A percentile compares a stretch with the other conserved stretches of the same genome.
phyloP scores from a whole-genome alignment of 1,139 yeast species.

The Suhomyces choctaworum region DNA sequence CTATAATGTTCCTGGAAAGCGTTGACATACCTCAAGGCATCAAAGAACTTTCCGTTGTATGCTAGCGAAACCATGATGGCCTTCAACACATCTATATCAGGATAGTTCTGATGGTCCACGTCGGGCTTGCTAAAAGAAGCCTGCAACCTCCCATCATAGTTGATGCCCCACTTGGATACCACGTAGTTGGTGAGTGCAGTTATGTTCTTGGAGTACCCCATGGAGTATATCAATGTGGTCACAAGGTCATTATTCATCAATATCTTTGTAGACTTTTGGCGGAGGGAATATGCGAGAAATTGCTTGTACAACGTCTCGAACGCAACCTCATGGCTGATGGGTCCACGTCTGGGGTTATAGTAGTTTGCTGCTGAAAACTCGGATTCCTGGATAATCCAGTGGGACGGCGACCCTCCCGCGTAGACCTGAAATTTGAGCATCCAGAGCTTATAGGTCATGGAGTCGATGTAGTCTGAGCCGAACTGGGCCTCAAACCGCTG shows the following conservation, averaged over 20 bases:
- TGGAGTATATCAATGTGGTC: slow-evolving; percentile 31
- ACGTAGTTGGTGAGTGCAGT: slow-evolving; percentile 29
- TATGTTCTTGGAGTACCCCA: slow-evolving; percentile 33
- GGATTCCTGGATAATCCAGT: slow-evolving; percentile 31
- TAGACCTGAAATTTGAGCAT: slow-evolving; percentile 33
- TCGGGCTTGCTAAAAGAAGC: slow-evolving; percentile 6
- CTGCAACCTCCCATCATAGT: slow-evolving; percentile 21
- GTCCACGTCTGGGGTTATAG: slow-evolving; percentile 23
- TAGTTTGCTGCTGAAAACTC: slow-evolving; percentile 21
- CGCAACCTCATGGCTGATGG: slow-evolving; percentile 19
- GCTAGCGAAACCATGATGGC: slow-evolving; percentile 36
- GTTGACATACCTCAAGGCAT: slow-evolving; percentile 37
- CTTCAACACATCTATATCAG: slow-evolving; percentile 27
- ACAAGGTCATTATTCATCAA: slow-evolving; percentile 26
- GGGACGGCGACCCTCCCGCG: slow-evolving; percentile 35
- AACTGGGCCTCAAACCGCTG: slow-evolving; percentile 31
- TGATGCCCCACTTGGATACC: slow-evolving; percentile 36
- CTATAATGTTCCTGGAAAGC: slow-evolving; percentile 36
- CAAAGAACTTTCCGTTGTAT: slow-evolving; percentile 31
- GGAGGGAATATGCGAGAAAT: slow-evolving; percentile 18
- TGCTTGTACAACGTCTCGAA: slow-evolving; percentile 29
- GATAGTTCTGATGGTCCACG: slow-evolving; percentile 26
- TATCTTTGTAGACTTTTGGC: slow-evolving; percentile 13
- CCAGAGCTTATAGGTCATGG: slow-evolving; percentile 40
- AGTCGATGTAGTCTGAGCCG: slow-evolving; percentile 16